phyloP scores from a whole-genome alignment of 1,284 basidiomycete species.

The Cerioporus squamosus region DNA sequence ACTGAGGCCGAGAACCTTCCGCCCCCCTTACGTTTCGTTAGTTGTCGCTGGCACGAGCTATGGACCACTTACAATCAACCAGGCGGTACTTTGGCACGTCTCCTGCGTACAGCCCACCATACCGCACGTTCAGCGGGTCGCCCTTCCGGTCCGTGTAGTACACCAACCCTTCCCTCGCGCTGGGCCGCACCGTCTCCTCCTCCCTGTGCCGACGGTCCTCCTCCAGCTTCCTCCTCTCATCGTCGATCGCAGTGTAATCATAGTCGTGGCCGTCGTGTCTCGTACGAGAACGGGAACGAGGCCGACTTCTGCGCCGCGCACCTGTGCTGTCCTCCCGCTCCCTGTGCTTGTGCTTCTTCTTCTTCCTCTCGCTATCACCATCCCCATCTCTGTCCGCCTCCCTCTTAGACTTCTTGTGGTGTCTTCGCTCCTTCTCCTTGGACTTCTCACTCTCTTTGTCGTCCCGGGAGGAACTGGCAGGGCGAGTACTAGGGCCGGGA shows the following conservation, averaged over 20 bases:
- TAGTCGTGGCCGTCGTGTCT: neutral
- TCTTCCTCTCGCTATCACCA: conserved; percentile 16
- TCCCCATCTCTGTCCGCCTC: conserved; percentile 7
- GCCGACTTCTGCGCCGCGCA: conserved; percentile 10
- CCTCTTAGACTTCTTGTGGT: conserved; percentile 24
- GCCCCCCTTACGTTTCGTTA: conserved; percentile 70
- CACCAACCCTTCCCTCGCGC: conserved; percentile 28
- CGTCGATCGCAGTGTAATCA: conserved; percentile 26
- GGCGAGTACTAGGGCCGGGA: conserved; percentile 39
- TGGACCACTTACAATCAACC: conserved; percentile 52
- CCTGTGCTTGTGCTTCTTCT: conserved; percentile 16
- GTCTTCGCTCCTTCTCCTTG: conserved; percentile 32
- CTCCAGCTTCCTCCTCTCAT: conserved; percentile 43
- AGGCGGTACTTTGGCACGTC: conserved; percentile 71
- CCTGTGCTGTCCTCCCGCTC: conserved; percentile 17
- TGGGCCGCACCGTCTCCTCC: neutral
- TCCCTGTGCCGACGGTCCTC: conserved; percentile 33
- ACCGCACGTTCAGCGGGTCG: conserved; percentile 69
- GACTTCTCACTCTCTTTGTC: conserved; percentile 25
- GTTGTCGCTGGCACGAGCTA: conserved; percentile 35
- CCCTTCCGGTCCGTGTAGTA: conserved; percentile 75
- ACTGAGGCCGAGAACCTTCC: conserved; percentile 63
- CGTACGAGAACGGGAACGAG: conserved; percentile 6
- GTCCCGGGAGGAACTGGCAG: conserved; percentile 11
- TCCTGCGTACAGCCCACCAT: conserved; percentile 67